These are phyloP conservation scores for Garcia nutans DNA, from an alignment of 345 rosid genomes.

Conservation along the genomic window DNA sequence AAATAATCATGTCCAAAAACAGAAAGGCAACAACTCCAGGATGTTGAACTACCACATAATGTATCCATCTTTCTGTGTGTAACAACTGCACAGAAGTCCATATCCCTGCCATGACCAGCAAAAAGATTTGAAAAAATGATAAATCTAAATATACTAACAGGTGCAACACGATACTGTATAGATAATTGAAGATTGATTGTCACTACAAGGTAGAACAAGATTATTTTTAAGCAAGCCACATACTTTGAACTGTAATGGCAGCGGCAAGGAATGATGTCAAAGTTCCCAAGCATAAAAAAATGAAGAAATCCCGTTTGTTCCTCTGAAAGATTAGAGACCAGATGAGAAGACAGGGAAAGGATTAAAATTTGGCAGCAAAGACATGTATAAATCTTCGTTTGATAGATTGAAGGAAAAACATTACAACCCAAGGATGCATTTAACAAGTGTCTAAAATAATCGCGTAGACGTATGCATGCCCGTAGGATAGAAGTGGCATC, in stretches of 20 bases:
- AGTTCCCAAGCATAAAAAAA: constrained; percentile 68
- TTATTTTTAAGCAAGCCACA: constrained; percentile 20
- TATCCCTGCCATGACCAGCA: constrained; percentile 51
- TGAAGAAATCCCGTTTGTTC: constrained; percentile 87
- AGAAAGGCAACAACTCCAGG: constrained; percentile 66
- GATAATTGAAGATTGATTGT: neutral
- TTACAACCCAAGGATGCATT: neutral
- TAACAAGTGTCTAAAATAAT: neutral
- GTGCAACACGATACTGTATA: neutral
- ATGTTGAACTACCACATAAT: constrained; percentile 52
- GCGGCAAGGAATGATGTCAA: constrained; percentile 52
- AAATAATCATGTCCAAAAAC: constrained; percentile 48
- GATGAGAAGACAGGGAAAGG: constrained; percentile 1
- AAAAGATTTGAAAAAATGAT: neutral
- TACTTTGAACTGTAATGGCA: constrained; percentile 70
- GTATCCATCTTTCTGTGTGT: constrained; percentile 58
- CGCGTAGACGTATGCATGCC: neutral
- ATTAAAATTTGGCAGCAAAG: neutral
- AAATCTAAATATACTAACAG: neutral
- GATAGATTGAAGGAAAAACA: neutral
- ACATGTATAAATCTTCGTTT: neutral
- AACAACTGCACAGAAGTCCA: constrained; percentile 47
- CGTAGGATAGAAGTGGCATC: neutral
- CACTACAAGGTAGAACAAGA: neutral
- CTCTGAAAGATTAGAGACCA: constrained; percentile 45